phyloP scores from a whole-genome alignment of 192 early-diverging fungal genomes.

The Coemansia sp. region DNA sequence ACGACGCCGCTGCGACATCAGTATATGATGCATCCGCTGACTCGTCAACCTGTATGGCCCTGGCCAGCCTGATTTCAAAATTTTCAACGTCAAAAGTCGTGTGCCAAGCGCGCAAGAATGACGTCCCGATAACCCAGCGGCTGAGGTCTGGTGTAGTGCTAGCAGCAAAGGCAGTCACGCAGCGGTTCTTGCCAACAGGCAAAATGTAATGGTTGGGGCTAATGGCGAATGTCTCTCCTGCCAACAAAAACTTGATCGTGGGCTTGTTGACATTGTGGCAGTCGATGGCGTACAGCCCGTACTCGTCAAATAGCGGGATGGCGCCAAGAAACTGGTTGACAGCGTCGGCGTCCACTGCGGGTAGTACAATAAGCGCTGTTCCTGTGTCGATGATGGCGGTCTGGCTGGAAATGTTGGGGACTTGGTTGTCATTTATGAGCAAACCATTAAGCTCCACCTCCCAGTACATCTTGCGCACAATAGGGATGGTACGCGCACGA shows the following conservation, averaged over 20 bases:
- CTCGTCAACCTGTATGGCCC: slow-evolving; percentile 27
- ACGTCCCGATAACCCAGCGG: slow-evolving; percentile 56
- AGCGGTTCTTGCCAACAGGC: slow-evolving; percentile 34
- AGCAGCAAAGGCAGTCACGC: slow-evolving; percentile 61
- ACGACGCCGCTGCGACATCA: not conserved
- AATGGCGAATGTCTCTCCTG: slow-evolving; percentile 40
- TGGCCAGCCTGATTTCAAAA: slow-evolving; percentile 40
- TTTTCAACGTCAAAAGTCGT: slow-evolving; percentile 46
- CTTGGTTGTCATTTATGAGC: slow-evolving; percentile 25
- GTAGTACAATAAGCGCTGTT: slow-evolving; percentile 57
- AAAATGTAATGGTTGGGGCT: slow-evolving; percentile 44
- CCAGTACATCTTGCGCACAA: slow-evolving; percentile 58
- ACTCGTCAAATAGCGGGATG: slow-evolving; percentile 33
- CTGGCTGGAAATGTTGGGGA: slow-evolving; percentile 34
- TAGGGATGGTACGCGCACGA: slow-evolving; percentile 46
- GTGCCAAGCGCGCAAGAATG: slow-evolving; percentile 53
- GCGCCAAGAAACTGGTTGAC: slow-evolving; percentile 51
- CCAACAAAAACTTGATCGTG: slow-evolving; percentile 36
- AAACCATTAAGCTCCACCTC: slow-evolving; percentile 53
- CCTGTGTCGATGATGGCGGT: slow-evolving; percentile 62
- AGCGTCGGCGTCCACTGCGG: slow-evolving; percentile 33
- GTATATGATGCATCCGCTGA: not conserved
- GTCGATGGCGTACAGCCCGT: slow-evolving; percentile 43
- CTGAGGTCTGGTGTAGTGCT: slow-evolving; percentile 55
- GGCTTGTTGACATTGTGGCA: slow-evolving; percentile 43